Conservation (phyloP, 2,329 filamentous ascomycete species). For the Tolypocladium endophyticum region DNA sequence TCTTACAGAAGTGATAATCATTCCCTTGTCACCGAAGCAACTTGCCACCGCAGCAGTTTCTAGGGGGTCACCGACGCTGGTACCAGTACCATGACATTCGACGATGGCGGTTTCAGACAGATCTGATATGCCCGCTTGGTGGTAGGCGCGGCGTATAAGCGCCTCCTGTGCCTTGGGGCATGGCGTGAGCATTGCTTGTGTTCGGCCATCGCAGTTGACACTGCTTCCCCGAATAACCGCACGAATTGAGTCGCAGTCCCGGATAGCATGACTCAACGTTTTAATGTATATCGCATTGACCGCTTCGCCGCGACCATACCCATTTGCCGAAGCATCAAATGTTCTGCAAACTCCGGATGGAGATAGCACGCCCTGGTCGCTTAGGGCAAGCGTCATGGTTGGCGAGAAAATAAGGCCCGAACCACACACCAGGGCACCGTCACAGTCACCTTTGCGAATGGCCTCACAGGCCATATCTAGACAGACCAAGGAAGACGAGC, state of each 20-base stretch:
- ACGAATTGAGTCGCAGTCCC: constrained; percentile 21
- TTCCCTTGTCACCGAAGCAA: constrained; percentile 12
- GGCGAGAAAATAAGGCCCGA: constrained; percentile 10
- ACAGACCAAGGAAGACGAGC: constrained; percentile 16
- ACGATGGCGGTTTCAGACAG: constrained; percentile 7
- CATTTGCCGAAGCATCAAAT: constrained; percentile 20
- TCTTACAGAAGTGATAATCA: constrained; percentile 12
- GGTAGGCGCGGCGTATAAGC: constrained; percentile 19
- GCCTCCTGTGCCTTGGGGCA: constrained; percentile 15
- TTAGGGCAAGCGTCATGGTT: constrained; percentile 4
- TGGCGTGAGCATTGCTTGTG: constrained; percentile 29
- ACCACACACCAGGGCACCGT: constrained; percentile 14
- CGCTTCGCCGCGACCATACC: constrained; percentile 34
- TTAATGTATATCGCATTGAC: constrained; percentile 26
- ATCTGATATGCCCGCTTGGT: constrained; percentile 7
- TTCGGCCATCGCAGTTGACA: constrained; percentile 26
- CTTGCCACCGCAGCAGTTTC: constrained; percentile 22
- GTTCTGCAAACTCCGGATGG: constrained; percentile 15
- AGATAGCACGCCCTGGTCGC: constrained; percentile 3
- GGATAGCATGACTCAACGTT: constrained; percentile 26
- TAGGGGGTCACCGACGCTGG: constrained; percentile 25
- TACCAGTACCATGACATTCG: constrained; percentile 22
- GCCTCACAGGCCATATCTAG: constrained; percentile 16
- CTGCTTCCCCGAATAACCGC: constrained; percentile 16
- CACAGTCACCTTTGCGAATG: constrained; percentile 11